Base-by-base conservation (phyloP, 345 rosid genomes). In the Carallia pectinifolia region DNA sequence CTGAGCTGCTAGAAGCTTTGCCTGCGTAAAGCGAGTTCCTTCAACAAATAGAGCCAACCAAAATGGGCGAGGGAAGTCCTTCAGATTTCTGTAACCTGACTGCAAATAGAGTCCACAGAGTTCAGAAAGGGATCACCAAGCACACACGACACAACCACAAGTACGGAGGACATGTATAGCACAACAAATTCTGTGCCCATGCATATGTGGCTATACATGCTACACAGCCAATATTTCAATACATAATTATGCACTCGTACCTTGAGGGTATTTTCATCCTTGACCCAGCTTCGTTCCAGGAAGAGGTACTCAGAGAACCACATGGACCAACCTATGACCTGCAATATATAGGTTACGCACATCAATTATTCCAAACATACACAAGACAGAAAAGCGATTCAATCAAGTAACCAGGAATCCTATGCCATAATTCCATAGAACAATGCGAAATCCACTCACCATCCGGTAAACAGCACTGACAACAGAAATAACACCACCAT, bases 281-380 rank as follows among this genome's bases (percentile, higher is more conserved):
- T 96, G 66, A 89, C 95, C 97, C 98, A 92, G 80, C 79, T 92
- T 77, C 99, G 87, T 82, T 92, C 97, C 67, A 92, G 83, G 75
- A 92, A 92, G 6, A 96, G 86, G 85, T 92, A 96, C 76, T 92
- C 99, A 2, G 99, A 92, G 84, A 96, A 96, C 99, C 98, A 96
- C 99, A 96, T 96, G 72, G 99, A 96, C 99, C 99, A 96, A 60
- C 99, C 99, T 72, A 96, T 89, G 70, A 96, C 96, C 99, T 96
- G 90, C 76, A 72, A n/a, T 55, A 40, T 40, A 40, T 40, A 6
- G 13, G 48, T 40, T 40, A 8, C 10, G 9, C 48, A 2, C 15
- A 2, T 13, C 48, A 40, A 40, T 40, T 40, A 40, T 40, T 40
- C 15, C 9, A 10, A 40, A 40, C 3, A 40, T 9, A 40, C 13